Conservation (phyloP, 345 rosid species). For the Gossypium raimondii region DNA sequence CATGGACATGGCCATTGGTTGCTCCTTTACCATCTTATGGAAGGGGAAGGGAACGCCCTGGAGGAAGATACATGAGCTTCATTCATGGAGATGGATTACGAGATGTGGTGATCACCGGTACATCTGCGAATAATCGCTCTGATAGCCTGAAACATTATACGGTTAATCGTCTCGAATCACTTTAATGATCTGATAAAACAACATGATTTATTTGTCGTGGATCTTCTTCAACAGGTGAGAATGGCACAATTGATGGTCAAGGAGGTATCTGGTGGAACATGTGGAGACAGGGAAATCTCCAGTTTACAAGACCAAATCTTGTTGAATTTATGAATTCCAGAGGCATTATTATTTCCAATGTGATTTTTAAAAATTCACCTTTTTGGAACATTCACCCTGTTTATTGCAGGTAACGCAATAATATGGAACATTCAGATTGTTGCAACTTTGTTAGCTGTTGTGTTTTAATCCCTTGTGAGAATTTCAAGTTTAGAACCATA, state of each 20-base stretch:
- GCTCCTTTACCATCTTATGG: conserved; percentile 92
- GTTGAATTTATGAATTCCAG: conserved; percentile 70
- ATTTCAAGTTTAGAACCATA: background rate
- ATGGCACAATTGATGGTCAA: conserved; percentile 96
- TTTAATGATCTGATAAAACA: too few relatives aligned
- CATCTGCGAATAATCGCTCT: conserved; percentile 13
- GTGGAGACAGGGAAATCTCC: conserved; percentile 85
- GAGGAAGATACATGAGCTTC: conserved; percentile 83
- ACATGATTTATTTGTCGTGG: too few relatives aligned
- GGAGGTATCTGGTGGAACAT: conserved; percentile 94
- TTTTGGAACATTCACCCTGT: conserved; percentile 98
- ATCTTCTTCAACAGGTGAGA: conserved; percentile 51
- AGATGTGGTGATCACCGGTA: conserved; percentile 85
- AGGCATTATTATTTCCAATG: conserved; percentile 73
- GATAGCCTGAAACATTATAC: background rate
- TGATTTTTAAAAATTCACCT: conserved; percentile 72
- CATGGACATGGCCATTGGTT: conserved; percentile 75
- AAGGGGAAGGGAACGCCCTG: conserved; percentile 91
- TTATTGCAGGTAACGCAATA: conserved; percentile 62
- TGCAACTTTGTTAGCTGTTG: too few relatives aligned
- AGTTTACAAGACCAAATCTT: conserved; percentile 77
- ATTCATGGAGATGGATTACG: conserved; percentile 85
- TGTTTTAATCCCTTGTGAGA: background rate
- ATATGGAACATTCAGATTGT: background rate
- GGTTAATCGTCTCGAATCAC: too few relatives aligned